These are phyloP conservation scores for Mariannaea elegans DNA, from an alignment of 2,329 filamentous ascomycete genomes.

Conservation along the genomic window DNA sequence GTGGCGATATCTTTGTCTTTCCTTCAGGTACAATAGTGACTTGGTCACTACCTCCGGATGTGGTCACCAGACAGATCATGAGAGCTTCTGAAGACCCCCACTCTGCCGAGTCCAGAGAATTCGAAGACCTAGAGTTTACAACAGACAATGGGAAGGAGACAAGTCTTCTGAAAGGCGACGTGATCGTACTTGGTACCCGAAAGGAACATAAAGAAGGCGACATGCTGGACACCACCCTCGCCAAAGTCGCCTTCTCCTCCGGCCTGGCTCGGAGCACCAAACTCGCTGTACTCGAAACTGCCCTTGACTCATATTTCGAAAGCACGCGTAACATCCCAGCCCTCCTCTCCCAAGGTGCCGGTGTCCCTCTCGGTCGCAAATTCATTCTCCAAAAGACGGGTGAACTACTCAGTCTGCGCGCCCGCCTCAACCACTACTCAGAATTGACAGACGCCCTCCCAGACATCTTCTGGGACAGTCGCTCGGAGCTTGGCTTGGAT, in stretches of 20 bases:
- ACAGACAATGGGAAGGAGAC: slow-evolving; percentile 77
- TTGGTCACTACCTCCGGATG: slow-evolving; percentile 84
- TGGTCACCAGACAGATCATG: slow-evolving; percentile 77
- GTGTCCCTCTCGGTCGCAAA: slow-evolving; percentile 60
- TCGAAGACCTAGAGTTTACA: slow-evolving; percentile 88
- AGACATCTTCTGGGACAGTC: slow-evolving; percentile 95
- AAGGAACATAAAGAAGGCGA: slow-evolving; percentile 55
- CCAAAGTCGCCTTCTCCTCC: slow-evolving; percentile 96
- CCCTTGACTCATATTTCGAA: slow-evolving; percentile 84
- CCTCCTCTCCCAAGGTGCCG: slow-evolving; percentile 72
- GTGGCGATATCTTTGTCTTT: slow-evolving; percentile 94
- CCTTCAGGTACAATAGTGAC: slow-evolving; percentile 92
- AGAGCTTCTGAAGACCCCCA: slow-evolving; percentile 81
- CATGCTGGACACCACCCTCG: slow-evolving; percentile 71
- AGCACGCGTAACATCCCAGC: slow-evolving; percentile 85
- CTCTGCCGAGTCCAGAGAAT: slow-evolving; percentile 73
- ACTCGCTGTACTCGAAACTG: slow-evolving; percentile 87
- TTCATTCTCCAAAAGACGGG: slow-evolving; percentile 95
- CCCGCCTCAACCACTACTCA: slow-evolving; percentile 95
- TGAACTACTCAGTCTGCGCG: slow-evolving; percentile 86
- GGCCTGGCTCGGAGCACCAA: slow-evolving; percentile 93
- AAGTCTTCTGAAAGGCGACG: slow-evolving; percentile 84
- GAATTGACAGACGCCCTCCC: slow-evolving; percentile 95
- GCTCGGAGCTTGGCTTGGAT: slow-evolving; percentile 88
- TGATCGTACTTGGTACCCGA: slow-evolving; percentile 87